Evolutionary conservation across 108 stramenopile genomes (phyloP), one percentile per base, ranked within the genome.

Genomic region (Cyclotella cryptica): DNA sequence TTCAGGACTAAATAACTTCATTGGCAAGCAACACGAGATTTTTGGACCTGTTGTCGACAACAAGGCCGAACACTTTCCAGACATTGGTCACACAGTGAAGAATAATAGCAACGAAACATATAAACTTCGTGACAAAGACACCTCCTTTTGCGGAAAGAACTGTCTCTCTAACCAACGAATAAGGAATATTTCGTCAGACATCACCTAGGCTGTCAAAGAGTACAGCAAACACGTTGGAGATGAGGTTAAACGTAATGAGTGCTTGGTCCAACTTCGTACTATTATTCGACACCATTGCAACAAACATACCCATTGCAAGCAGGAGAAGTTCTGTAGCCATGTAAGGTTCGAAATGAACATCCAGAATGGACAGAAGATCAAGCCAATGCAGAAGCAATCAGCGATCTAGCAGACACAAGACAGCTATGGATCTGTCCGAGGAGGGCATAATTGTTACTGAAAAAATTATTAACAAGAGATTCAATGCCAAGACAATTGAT

Each of bases 1-100:
- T 7, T 9, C 42, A n/a, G 69, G 69, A 18, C 69, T 49, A 13
- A 70, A 70, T 21, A 70, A 58, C 35, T 51, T 53, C 7, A 70
- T 70, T 11, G 52, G 52, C 13, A 6, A 3, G 8, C 69, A 70
- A 40, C 10, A 54, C 39, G 47, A 24, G 19, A 52, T 70, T 22
- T 21, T 70, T 18, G 63, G 40, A 6, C 19, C 30, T 10, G 13
- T 5, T 7, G 63, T 40, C 2, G 63, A n/a, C n/a, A n/a, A n/a
- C n/a, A n/a, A n/a, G n/a, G n/a, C n/a, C n/a, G n/a, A n/a, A n/a
- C n/a, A n/a, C n/a, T n/a, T n/a, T n/a, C n/a, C n/a, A n/a, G n/a
- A n/a, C n/a, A n/a, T n/a, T n/a, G n/a, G n/a, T n/a, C 29, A 65
- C 41, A 13, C 41, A 5, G 41, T 65, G 2, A 39, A 65, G 22